Evolutionary conservation across 2,329 filamentous ascomycete genomes (phyloP), one percentile per base, ranked within the genome.

Genomic region (Ceratocystis albifundus): DNA sequence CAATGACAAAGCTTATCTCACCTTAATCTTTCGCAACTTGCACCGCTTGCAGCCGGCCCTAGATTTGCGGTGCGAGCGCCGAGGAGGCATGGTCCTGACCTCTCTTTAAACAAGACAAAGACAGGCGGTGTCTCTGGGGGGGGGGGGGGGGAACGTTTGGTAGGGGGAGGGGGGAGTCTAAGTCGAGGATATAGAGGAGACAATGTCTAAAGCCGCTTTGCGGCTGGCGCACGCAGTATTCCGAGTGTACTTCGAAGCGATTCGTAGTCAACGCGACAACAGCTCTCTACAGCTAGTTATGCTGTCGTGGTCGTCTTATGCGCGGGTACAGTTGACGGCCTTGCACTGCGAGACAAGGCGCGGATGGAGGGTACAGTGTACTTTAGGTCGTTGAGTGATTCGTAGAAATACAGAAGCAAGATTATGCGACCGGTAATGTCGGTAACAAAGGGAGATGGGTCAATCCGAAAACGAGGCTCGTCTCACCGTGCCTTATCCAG

Each of bases 1-100:
- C 15, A 32, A 57, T 25, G 53, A 45, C 41, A 44, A n/a, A 63
- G 61, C 45, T 17, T 25, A 41, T 59, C 65, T 66, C 59, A 86
- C 85, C 82, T 88, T 88, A 72, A 88, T 87, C 74, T 88, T 88
- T 69, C 86, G 79, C 66, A 79, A 77, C 75, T 88, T 88, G 75
- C 86, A 88, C 67, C 83, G 77, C 69, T 80, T 79, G 71, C 86
- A 88, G 59, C 86, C 86, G 64, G 84, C 81, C 70, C 86, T 80
- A 66, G 84, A 87, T 76, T 88, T 88, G 73, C 86, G 88, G 74
- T 88, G 86, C 53, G 85, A 86, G 73, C 84, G 79, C 71, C 85
- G 78, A 36, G 85, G 84, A 68, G 85, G 83, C 84, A 87, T 87
- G 61, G 69, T 74, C 28, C 55, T 17, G 55, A n/a, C 25, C 22